phyloP scores from a whole-genome alignment of 768 basidiomycete species.

The Serendipita indica region DNA sequence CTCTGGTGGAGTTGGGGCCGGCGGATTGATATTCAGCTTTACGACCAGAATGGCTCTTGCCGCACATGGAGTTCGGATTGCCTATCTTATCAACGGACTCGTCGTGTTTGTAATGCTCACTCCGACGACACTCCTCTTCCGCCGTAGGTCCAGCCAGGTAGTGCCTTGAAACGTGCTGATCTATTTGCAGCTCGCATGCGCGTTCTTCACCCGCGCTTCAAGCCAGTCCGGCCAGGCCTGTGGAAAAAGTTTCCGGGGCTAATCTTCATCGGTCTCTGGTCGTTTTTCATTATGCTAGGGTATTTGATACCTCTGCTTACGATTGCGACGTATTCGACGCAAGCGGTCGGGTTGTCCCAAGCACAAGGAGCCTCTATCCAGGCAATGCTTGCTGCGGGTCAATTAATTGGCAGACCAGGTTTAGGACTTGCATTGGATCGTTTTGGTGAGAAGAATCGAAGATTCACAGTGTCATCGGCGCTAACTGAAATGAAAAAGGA shows the following conservation, averaged over 20 bases:
- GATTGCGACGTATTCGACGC: constrained; percentile 21
- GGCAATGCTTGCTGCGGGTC: constrained; percentile 22
- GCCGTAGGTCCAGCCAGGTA: constrained; percentile 16
- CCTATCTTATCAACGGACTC: constrained; percentile 22
- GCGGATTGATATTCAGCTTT: constrained; percentile 15
- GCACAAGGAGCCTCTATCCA: constrained; percentile 22
- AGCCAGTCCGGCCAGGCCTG: constrained; percentile 17
- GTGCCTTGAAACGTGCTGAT: background rate
- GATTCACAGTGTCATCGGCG: background rate
- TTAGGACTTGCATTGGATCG: constrained; percentile 20
- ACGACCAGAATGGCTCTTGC: constrained; percentile 14
- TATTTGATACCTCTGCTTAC: constrained; percentile 22
- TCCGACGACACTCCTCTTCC: constrained; percentile 19
- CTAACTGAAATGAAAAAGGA: constrained; percentile 13
- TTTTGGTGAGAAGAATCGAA: background rate
- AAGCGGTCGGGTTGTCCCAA: constrained; percentile 18
- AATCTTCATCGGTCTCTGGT: constrained; percentile 20
- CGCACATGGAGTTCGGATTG: constrained; percentile 16
- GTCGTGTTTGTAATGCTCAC: constrained; percentile 18
- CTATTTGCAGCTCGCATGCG: background rate
- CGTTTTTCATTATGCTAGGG: constrained; percentile 19
- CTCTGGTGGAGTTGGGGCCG: constrained; percentile 18
- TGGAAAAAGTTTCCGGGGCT: constrained; percentile 20
- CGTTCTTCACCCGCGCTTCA: constrained; percentile 16
- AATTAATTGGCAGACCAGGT: constrained; percentile 21